These are phyloP conservation scores for Aspergillus fumigatiaffinis DNA, from an alignment of 2,329 filamentous ascomycete genomes.

Conservation along the genomic window DNA sequence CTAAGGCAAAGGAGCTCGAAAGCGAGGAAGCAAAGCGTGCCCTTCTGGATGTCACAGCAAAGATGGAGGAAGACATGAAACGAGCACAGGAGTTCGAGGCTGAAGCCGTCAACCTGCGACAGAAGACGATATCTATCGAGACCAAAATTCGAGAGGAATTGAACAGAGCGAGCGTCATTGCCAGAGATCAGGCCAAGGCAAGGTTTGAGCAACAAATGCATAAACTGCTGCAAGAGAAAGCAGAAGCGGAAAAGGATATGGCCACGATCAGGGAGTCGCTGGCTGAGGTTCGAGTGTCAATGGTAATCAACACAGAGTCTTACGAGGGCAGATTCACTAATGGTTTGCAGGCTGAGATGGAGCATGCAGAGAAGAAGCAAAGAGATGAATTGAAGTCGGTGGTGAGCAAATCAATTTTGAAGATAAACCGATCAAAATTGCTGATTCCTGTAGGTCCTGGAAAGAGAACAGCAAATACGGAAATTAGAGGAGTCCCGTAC, in stretches of 20 bases:
- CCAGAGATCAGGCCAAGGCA: conserved; percentile 24
- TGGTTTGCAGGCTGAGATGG: conserved; percentile 15
- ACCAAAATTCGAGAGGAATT: conserved; percentile 28
- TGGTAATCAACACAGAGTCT: conserved; percentile 18
- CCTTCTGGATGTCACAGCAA: conserved; percentile 16
- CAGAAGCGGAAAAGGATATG: conserved; percentile 15
- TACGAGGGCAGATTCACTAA: conserved; percentile 8
- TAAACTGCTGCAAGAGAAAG: conserved; percentile 24
- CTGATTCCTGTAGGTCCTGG: conserved; percentile 20
- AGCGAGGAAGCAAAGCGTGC: conserved; percentile 14
- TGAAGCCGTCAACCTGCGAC: conserved; percentile 19
- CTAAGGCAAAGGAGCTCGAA: conserved; percentile 18
- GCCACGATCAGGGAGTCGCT: conserved; percentile 19
- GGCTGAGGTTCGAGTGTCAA: conserved; percentile 11
- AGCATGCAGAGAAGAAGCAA: conserved; percentile 10
- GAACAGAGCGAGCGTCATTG: conserved; percentile 26
- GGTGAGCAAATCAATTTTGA: conserved; percentile 12
- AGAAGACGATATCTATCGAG: conserved; percentile 20
- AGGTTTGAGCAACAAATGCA: conserved; percentile 29
- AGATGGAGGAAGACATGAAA: conserved; percentile 14
- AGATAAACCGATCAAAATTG: not conserved
- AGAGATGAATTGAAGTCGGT: conserved; percentile 10
- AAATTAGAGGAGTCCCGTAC: conserved; percentile 11
- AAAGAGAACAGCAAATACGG: conserved; percentile 17
- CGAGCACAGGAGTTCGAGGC: conserved; percentile 14